Percentiles rank a stretch among this genome's conserved stretches.
Evolutionary conservation across 2,329 filamentous ascomycete genomes (phyloP).

Genomic region (Trichoderma citrinoviride): DNA sequence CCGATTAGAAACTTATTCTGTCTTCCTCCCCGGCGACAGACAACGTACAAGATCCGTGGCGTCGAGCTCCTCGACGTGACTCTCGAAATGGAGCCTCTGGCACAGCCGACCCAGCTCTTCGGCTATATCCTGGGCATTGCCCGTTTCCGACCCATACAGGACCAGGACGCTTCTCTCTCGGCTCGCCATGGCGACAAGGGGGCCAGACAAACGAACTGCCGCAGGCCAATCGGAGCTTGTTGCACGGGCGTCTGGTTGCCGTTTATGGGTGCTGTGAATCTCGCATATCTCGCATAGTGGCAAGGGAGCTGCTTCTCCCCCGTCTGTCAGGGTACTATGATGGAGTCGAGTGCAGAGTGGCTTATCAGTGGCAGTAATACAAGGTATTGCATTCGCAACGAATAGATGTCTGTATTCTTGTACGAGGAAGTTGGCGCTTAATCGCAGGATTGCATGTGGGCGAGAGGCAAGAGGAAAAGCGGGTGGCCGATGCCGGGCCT

Average conservation of each 20-base stretch:
- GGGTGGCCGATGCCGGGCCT: slow-evolving; percentile 18
- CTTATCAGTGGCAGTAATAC: too few species aligned
- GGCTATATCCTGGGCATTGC: slow-evolving; percentile 88
- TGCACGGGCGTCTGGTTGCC: background rate
- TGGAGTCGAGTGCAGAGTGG: background rate
- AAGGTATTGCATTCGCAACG: background rate
- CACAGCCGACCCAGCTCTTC: slow-evolving; percentile 74
- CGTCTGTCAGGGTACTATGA: background rate
- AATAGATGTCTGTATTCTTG: background rate
- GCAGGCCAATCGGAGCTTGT: background rate
- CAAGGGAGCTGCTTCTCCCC: background rate
- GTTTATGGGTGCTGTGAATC: background rate
- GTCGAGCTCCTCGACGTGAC: slow-evolving; percentile 74
- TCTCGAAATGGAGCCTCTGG: slow-evolving; percentile 75
- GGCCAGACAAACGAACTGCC: background rate
- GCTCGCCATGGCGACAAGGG: slow-evolving; percentile 28
- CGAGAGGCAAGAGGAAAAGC: background rate
- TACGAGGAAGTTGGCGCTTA: background rate
- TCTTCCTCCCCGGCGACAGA: background rate
- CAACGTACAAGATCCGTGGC: slow-evolving; percentile 67
- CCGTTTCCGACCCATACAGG: slow-evolving; percentile 92
- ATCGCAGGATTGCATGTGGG: background rate
- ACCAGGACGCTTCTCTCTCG: slow-evolving; percentile 56
- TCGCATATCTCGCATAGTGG: background rate
- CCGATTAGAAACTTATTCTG: background rate